Evolutionary conservation across 2,329 filamentous ascomycete genomes (phyloP).

Genomic region (Macrophomina phaseolina): DNA sequence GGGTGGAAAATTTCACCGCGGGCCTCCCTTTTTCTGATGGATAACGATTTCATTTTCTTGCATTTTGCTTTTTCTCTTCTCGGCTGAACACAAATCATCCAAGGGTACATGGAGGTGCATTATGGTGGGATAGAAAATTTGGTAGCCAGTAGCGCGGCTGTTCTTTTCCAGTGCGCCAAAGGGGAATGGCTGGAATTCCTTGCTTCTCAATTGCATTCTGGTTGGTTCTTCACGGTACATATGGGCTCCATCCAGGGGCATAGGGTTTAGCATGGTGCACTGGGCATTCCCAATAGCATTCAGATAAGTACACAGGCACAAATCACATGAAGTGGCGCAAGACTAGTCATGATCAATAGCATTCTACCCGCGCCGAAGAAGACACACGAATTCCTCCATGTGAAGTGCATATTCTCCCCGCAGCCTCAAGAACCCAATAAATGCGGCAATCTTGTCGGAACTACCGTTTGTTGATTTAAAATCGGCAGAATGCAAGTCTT

Average conservation of each 20-base stretch:
- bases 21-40: neutral
- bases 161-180: neutral
- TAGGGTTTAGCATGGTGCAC: neutral
- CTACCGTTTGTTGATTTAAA: neutral
- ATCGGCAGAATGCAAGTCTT: too few species aligned
- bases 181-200: conserved; percentile 2
- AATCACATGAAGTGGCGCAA: conserved; percentile 3
- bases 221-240: conserved; percentile 4
- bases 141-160: neutral
- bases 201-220: conserved; percentile 2
- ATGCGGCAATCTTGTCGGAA: neutral
- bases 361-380: conserved; percentile 10
- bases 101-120: conserved; percentile 5
- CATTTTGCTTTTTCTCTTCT: neutral
- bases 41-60: conserved; percentile 18
- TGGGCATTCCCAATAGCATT: conserved; percentile 13
- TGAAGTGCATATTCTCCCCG: neutral
- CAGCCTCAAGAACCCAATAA: neutral
- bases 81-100: neutral
- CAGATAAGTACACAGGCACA: neutral
- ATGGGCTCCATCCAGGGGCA: conserved; percentile 5
- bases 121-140: conserved; percentile 11
- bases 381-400: neutral
- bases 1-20: neutral
- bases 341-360: conserved; percentile 10